Evolutionary conservation across 116 monocot genomes (phyloP), one percentile per base, ranked within the genome.

Genomic region (Iris pallida): DNA sequence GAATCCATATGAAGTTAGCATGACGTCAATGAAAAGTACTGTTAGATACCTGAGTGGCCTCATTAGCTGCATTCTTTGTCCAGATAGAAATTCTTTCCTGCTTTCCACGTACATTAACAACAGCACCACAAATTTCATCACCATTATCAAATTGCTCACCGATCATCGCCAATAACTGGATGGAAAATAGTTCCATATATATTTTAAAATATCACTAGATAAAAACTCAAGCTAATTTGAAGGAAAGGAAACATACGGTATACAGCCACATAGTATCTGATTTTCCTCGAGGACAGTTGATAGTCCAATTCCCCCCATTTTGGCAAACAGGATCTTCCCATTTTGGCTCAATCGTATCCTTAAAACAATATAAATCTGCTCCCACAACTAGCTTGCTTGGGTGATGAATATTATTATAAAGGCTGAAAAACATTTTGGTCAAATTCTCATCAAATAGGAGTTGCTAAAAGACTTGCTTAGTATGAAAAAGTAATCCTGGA

Each of bases 321-420:
- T 85, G 77, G 78, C 91, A 91, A 59, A 87, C 40, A 47, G 91
- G 91, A 61, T 91, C 91, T 68, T 91, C 91, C 91, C 91, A 91
- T 71, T 80, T 84, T 57, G 91, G 91, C 58, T 78, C 87, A 59
- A 91, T 91, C 16, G 78, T 87, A 53, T 80, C 0, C 66, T 91
- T 91, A 58, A 91, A 91, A 56, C 87, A 91, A 76, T 91, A 72
- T 11, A 91, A 85, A 75, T 91, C 91, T 76, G 87, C 80, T 82
- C 87, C 87, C 11, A 46, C 41, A 46, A 59, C 65, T 77, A 91
- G 61, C 75, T 82, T 84, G 68, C 91, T 82, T 70, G 91, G 91
- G 19, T 71, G 79, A 58, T 65, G 80, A 59, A 91, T 82, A 69
- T 91, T 91, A 65, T 91, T 84, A 75, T 82, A 91, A 41, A 91